Base-by-base conservation (phyloP, 352 stramenopile species). In the Pythium monospermum region DNA sequence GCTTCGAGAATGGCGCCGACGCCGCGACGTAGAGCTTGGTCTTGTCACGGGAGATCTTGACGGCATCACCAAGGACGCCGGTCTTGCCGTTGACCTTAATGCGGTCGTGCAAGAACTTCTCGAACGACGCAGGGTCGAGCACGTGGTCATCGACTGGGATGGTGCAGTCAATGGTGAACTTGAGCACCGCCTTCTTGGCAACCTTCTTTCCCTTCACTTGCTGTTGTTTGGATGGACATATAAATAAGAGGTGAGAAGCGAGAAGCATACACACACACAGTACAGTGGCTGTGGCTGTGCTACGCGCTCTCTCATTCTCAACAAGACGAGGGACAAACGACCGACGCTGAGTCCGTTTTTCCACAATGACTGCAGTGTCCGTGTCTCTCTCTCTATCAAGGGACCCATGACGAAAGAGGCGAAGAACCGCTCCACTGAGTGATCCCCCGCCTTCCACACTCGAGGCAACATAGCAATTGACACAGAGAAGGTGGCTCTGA, bases 1-100 rank as follows among this genome's bases (percentile, higher is more conserved):
- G 91, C 88, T 99, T 99, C 47, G 94, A 98, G 75, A 99, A 98
- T 28, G 90, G 85, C 19, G 97, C 76, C 27, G 97, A 76, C 7
- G 92, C 84, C 8, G 88, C 96, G 42, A 99, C 75, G 64, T 98
- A 97, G 35, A 98, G 76, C 74, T 97, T 97, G 68, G 89, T 98
- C 74, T 98, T 96, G 60, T 99, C 96, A 56, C 91, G 90, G 27
- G 85, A 83, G 70, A 99, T 98, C 53, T 87, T 95, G 53, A 99
- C 86, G 43, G 80, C 77, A 54, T 97, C 95, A 33, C 91, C 89
- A 31, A 99, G 85, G 23, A 97, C 91, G 59, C 96, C 96, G 28
- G 93, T 96, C 85, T 99, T 99, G 71, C 96, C 96, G 53, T 97
- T 94, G 48, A 99, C 91, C 83, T 99, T 99, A 67, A 99, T 99